These are phyloP conservation scores for Amesomyces nigricolor DNA, from an alignment of 2,329 filamentous ascomycete species.

Conservation along the genomic window DNA sequence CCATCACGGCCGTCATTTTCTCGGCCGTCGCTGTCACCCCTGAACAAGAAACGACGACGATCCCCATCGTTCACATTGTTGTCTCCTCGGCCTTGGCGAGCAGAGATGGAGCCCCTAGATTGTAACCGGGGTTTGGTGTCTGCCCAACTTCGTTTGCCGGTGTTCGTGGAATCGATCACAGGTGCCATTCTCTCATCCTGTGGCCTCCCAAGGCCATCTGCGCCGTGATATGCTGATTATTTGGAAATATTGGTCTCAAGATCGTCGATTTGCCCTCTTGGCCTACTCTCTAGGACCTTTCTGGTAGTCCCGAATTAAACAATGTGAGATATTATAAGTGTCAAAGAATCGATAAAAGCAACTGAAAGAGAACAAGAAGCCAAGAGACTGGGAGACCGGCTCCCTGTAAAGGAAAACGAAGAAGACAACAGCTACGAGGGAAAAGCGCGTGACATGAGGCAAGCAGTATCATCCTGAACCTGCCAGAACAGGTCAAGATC, in stretches of 20 bases:
- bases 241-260: conserved; percentile 3
- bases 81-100: conserved; percentile 14
- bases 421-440: conserved; percentile 12
- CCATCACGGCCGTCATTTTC: not conserved
- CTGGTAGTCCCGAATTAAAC: no score
- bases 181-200: conserved; percentile 30
- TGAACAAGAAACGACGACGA: not conserved
- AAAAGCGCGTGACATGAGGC: conserved; percentile 19
- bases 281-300: no score
- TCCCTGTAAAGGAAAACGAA: conserved; percentile 22
- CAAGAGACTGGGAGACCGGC: conserved; percentile 25
- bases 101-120: not conserved
- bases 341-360: not conserved
- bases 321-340: conserved; percentile 12
- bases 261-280: no score
- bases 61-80: conserved; percentile 7
- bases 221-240: conserved; percentile 17
- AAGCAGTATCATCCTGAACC: not conserved
- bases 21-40: not conserved
- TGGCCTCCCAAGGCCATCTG: conserved; percentile 21
- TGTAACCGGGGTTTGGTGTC: conserved; percentile 6
- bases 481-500: conserved; percentile 18
- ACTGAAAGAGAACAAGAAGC: conserved; percentile 17
- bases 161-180: conserved; percentile 15
- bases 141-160: conserved; percentile 15